phyloP scores from a whole-genome alignment of 306 rosid species.

The Abrus pulchellus region DNA sequence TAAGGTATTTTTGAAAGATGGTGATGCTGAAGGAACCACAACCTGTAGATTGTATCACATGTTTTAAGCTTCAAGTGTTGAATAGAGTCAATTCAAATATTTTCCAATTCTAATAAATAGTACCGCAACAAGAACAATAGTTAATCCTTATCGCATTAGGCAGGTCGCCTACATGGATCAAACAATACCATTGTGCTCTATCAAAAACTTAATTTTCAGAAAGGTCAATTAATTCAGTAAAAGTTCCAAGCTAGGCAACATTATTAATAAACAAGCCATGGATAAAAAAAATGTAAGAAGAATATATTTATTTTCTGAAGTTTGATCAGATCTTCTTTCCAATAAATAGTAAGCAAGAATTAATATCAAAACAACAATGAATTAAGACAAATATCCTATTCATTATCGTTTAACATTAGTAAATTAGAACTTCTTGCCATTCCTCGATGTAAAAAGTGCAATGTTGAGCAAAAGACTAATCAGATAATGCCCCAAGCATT shows the following conservation, averaged over 20 bases:
- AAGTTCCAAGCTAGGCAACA: constrained; percentile 1
- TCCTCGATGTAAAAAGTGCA: constrained; percentile 31
- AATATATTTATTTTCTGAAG: constrained; percentile 8
- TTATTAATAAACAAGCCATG: constrained; percentile 1
- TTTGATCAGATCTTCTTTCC: constrained; percentile 5
- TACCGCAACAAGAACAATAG: not conserved
- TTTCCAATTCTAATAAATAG: constrained; percentile 11
- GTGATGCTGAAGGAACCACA: constrained; percentile 64
- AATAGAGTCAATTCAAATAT: constrained; percentile 5
- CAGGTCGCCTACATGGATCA: not conserved
- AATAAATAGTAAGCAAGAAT: constrained; percentile 29
- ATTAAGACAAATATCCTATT: not conserved
- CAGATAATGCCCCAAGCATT: not conserved
- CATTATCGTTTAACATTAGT: not conserved
- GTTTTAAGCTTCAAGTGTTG: constrained; percentile 6
- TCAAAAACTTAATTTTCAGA: constrained; percentile 1
- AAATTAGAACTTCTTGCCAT: not conserved
- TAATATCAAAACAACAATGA: constrained; percentile 3
- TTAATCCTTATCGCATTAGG: constrained; percentile 8
- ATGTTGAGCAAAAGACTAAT: not conserved
- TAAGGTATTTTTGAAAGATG: constrained; percentile 53
- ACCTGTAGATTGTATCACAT: constrained; percentile 56
- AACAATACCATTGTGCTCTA: not conserved
- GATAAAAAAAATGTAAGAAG: not conserved
- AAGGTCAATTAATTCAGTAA: not conserved